A percentile compares a stretch with the other conserved stretches of the same genome.
Evolutionary conservation across 257 asterid genomes (phyloP).

Genomic region (Craterostigma plantagineum): DNA sequence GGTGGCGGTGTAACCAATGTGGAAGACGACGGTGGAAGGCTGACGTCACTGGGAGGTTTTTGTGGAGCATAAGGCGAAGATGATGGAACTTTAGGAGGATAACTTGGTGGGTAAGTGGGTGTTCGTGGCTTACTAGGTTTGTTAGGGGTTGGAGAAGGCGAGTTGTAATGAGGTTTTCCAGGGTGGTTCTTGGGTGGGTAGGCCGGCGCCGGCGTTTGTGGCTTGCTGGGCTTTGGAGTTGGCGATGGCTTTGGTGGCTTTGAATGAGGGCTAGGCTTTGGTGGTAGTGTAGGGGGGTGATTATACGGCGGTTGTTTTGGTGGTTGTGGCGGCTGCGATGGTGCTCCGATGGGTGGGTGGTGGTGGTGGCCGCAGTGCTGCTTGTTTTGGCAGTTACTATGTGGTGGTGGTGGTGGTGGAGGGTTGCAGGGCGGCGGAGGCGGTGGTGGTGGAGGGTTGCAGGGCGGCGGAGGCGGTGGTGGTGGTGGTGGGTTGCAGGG

Average conservation of each 20-base stretch:
- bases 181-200: too few relatives aligned
- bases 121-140: slow-evolving; percentile 6
- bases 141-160: slow-evolving; percentile 9
- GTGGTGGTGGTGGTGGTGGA: too few relatives aligned
- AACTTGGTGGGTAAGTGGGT: slow-evolving; percentile 14
- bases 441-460: slow-evolving; percentile 1
- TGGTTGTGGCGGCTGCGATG: too few relatives aligned
- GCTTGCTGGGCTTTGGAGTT: too few relatives aligned
- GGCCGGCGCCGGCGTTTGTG: too few relatives aligned
- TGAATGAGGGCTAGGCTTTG: not conserved
- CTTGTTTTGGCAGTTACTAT: slow-evolving; percentile 8
- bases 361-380: slow-evolving; percentile 17
- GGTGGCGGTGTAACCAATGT: slow-evolving; percentile 18
- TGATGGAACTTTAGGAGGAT: too few relatives aligned
- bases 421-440: too few relatives aligned
- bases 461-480: slow-evolving; percentile 10
- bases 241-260: slow-evolving; percentile 8
- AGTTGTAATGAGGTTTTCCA: slow-evolving; percentile 4
- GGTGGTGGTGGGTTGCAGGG: slow-evolving; percentile 10
- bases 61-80: slow-evolving; percentile 11
- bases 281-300: not conserved
- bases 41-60: slow-evolving; percentile 11
- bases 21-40: slow-evolving; percentile 21
- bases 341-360: slow-evolving; percentile 12
- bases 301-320: too few relatives aligned